phyloP scores from a whole-genome alignment of 2,329 filamentous ascomycete species.

The Diaporthe citrichinensis region DNA sequence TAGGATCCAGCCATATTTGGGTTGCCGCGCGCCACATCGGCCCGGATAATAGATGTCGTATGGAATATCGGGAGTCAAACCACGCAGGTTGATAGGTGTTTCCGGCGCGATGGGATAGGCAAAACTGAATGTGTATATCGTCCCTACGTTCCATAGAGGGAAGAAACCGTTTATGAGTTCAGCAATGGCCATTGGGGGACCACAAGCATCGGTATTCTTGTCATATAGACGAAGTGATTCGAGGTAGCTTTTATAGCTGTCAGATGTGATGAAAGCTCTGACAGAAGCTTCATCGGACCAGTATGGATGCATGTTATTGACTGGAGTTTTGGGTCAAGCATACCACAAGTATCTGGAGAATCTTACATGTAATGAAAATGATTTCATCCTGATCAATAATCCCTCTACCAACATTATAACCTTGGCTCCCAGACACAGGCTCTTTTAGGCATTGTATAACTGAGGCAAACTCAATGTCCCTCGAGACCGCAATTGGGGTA shows the following conservation, averaged over 20 bases:
- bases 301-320: not conserved
- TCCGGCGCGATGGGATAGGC: not conserved
- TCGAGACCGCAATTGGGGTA: not conserved
- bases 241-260: not conserved
- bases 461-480: not conserved
- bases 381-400: not conserved
- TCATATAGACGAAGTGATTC: not conserved
- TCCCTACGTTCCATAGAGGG: not conserved
- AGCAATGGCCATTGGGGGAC: not conserved
- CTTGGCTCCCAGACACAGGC: not conserved
- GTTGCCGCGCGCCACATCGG: not conserved
- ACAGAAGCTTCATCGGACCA: not conserved
- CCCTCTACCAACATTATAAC: not conserved
- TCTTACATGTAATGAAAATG: not conserved
- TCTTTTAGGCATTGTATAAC: not conserved
- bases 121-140: not conserved
- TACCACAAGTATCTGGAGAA: not conserved
- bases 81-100: not conserved
- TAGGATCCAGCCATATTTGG: not conserved
- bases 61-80: not conserved
- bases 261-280: not conserved
- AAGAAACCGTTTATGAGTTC: not conserved
- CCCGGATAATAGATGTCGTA: not conserved
- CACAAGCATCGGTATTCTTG: not conserved
- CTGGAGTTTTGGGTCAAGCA: not conserved